A percentile compares a stretch with the other conserved stretches of the same genome.
Conservation (phyloP, 2,329 filamentous ascomycete species). For the Arthrinium puccinioides region DNA sequence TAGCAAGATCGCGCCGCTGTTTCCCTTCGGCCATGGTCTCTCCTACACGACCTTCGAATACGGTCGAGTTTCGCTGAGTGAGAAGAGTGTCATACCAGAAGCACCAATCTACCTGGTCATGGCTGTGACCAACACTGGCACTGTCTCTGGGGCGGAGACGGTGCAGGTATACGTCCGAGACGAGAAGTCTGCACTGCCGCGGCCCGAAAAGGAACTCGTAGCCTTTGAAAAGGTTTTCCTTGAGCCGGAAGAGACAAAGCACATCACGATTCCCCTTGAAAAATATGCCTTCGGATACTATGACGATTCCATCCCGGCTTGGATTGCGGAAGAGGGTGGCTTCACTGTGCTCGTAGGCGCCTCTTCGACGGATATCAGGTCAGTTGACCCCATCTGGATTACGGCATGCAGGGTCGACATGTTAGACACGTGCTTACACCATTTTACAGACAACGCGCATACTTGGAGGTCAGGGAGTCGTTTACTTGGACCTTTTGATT, state of each 20-base stretch:
- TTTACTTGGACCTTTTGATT: conserved; percentile 59
- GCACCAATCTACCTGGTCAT: conserved; percentile 36
- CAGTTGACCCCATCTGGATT: conserved; percentile 18
- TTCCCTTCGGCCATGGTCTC: conserved; percentile 67
- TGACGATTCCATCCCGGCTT: conserved; percentile 48
- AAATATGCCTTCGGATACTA: conserved; percentile 54
- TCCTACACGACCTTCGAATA: conserved; percentile 67
- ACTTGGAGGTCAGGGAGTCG: conserved; percentile 54
- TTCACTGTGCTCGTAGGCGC: conserved; percentile 57
- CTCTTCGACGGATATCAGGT: conserved; percentile 58
- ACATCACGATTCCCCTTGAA: conserved; percentile 37
- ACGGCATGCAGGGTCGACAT: conserved; percentile 11
- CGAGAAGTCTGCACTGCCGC: conserved; percentile 51
- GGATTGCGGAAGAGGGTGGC: conserved; percentile 59
- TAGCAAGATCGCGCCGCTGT: conserved; percentile 50
- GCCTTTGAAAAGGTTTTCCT: conserved; percentile 61
- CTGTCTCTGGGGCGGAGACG: conserved; percentile 50
- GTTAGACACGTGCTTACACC: too few relatives aligned
- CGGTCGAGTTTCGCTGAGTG: conserved; percentile 45
- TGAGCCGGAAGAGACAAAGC: conserved; percentile 46
- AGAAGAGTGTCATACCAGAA: conserved; percentile 29
- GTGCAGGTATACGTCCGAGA: conserved; percentile 65
- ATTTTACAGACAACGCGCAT: conserved; percentile 32
- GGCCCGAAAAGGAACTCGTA: conserved; percentile 64
- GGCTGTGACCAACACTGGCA: conserved; percentile 48